A percentile compares a stretch with the other conserved stretches of the same genome.
Evolutionary conservation across 2,329 filamentous ascomycete genomes (phyloP).

Genomic region (Hypoxylon sp.): DNA sequence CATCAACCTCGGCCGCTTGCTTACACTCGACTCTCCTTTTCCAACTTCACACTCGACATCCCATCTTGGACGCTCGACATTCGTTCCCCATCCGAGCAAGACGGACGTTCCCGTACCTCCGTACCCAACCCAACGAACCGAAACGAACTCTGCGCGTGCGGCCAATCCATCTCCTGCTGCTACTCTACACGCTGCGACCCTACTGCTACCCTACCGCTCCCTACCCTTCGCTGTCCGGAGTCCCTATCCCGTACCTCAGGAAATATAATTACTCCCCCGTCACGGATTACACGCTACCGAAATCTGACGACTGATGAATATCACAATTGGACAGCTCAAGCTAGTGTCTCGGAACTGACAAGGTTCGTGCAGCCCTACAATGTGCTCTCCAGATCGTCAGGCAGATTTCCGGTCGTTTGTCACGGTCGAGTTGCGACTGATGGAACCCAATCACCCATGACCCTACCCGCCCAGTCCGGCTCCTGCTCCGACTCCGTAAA

Average conservation of each 20-base stretch:
- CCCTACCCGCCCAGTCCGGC: constrained; percentile 24
- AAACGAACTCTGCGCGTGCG: neutral
- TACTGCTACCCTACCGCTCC: neutral
- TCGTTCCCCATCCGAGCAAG: constrained; percentile 2
- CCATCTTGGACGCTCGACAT: too few relatives aligned
- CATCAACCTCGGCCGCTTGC: constrained; percentile 9
- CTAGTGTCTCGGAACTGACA: constrained; percentile 35
- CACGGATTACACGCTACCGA: constrained; percentile 10
- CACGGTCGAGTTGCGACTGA: neutral
- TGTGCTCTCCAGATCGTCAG: constrained; percentile 4
- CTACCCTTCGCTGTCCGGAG: neutral
- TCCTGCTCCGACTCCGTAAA: constrained; percentile 25
- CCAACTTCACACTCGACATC: neutral
- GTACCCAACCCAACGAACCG: too few relatives aligned
- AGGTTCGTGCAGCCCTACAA: constrained; percentile 36
- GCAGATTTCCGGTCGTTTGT: neutral
- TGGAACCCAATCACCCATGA: constrained; percentile 16
- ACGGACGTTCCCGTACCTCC: neutral
- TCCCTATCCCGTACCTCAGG: constrained; percentile 1
- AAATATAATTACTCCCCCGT: neutral
- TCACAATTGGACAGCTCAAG: constrained; percentile 31
- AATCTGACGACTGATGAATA: constrained; percentile 20
- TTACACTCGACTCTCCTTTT: neutral
- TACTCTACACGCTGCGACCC: constrained; percentile 2
- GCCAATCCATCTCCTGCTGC: neutral